Conservation (phyloP, 768 basidiomycete genomes). For the Kwoniella botswanensis region DNA sequence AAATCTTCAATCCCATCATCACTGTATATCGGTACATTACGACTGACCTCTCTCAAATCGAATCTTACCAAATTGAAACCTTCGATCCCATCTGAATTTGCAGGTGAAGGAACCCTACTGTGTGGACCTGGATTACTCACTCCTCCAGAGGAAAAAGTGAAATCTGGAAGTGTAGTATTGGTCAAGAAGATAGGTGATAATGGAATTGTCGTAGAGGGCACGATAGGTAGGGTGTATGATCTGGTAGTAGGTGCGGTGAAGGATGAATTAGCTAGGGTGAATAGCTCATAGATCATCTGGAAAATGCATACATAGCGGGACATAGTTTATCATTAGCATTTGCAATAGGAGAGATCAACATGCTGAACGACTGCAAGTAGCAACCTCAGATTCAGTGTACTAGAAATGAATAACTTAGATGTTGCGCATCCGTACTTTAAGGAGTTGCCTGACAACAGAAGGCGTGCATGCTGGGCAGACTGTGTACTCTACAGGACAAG, state of each 20-base stretch:
- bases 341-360: no score
- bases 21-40: conserved; percentile 96
- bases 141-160: conserved; percentile 41
- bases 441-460: no score
- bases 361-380: no score
- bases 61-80: conserved; percentile 70
- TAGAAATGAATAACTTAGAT: no score
- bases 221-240: conserved; percentile 85
- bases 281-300: conserved; percentile 44
- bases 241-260: conserved; percentile 88
- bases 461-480: no score
- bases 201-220: conserved; percentile 85
- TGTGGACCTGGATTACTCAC: conserved; percentile 64
- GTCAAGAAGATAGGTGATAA: conserved; percentile 87
- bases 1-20: conserved; percentile 74
- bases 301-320: no score
- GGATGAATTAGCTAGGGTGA: conserved; percentile 84
- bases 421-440: no score
- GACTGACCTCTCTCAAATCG: conserved; percentile 85
- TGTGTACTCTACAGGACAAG: no score
- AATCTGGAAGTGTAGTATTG: conserved; percentile 65
- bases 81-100: conserved; percentile 81
- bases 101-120: conserved; percentile 95
- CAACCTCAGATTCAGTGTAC: no score
- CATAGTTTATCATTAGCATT: no score